phyloP scores from a whole-genome alignment of 2,329 filamentous ascomycete genomes.

The Blumeria hordei region DNA sequence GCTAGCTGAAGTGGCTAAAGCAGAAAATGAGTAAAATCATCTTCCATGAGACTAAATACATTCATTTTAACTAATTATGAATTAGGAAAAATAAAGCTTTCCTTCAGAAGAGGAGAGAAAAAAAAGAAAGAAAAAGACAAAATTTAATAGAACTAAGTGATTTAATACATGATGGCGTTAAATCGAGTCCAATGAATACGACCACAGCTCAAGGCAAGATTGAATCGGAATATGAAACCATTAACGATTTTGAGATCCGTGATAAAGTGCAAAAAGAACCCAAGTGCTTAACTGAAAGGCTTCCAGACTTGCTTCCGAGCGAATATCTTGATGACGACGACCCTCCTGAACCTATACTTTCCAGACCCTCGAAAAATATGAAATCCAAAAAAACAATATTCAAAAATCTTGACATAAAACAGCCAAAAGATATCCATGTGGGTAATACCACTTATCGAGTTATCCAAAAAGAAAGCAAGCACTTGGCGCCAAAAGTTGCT shows the following conservation, averaged over 20 bases:
- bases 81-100: conserved; percentile 3
- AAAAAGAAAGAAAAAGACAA: conserved; percentile 9
- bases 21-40: conserved; percentile 8
- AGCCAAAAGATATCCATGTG: conserved; percentile 10
- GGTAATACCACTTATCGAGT: conserved; percentile 14
- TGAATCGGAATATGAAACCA: background rate
- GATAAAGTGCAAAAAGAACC: background rate
- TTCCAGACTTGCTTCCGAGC: conserved; percentile 12
- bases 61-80: background rate
- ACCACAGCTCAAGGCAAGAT: background rate
- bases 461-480: conserved; percentile 5
- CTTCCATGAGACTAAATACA: background rate
- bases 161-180: background rate
- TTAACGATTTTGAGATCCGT: background rate
- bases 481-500: conserved; percentile 12
- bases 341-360: background rate
- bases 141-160: background rate
- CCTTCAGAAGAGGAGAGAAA: conserved; percentile 9
- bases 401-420: conserved; percentile 8
- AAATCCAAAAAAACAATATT: conserved; percentile 11
- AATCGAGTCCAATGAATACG: background rate
- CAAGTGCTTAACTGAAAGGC: background rate
- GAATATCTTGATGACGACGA: conserved; percentile 13
- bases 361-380: background rate
- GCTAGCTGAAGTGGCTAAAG: conserved; percentile 10